Evolutionary conservation across 169 alveolate species (phyloP).

Genomic region (Plasmodium malariae): DNA sequence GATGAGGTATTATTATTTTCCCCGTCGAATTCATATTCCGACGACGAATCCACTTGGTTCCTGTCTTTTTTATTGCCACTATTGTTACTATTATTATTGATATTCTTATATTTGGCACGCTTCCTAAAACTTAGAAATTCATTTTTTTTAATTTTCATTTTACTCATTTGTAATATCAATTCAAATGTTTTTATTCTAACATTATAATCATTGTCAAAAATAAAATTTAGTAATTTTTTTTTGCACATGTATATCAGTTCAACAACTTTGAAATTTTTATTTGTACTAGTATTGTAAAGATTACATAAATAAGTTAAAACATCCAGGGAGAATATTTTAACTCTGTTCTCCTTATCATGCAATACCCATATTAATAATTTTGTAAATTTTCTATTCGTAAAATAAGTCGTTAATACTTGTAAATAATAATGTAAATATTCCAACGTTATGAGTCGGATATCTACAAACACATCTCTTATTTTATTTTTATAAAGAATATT

Average conservation of each 20-base stretch:
- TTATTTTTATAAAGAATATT: slow-evolving; percentile 54
- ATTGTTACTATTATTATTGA: background rate
- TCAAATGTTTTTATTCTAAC: slow-evolving; percentile 74
- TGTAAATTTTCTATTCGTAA: slow-evolving; percentile 69
- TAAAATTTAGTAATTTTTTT: slow-evolving; percentile 64
- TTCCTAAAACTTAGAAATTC: slow-evolving; percentile 37
- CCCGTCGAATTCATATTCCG: slow-evolving; percentile 10
- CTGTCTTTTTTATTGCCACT: background rate
- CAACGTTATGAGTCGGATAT: slow-evolving; percentile 52
- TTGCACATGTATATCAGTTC: slow-evolving; percentile 59
- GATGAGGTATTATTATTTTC: background rate
- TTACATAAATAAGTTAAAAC: slow-evolving; percentile 60
- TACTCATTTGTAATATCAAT: slow-evolving; percentile 68
- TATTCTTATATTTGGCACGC: background rate
- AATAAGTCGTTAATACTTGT: slow-evolving; percentile 27
- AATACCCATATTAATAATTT: slow-evolving; percentile 70
- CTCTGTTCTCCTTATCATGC: slow-evolving; percentile 67
- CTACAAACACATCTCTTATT: slow-evolving; percentile 73
- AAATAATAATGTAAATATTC: slow-evolving; percentile 39
- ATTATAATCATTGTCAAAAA: slow-evolving; percentile 65
- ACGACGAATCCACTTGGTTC: background rate
- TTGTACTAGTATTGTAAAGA: slow-evolving; percentile 28
- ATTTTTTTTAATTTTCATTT: slow-evolving; percentile 50
- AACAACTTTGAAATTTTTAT: slow-evolving; percentile 57
- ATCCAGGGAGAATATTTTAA: slow-evolving; percentile 23